phyloP scores from a whole-genome alignment of 768 basidiomycete species.

The Serendipita sp. region DNA sequence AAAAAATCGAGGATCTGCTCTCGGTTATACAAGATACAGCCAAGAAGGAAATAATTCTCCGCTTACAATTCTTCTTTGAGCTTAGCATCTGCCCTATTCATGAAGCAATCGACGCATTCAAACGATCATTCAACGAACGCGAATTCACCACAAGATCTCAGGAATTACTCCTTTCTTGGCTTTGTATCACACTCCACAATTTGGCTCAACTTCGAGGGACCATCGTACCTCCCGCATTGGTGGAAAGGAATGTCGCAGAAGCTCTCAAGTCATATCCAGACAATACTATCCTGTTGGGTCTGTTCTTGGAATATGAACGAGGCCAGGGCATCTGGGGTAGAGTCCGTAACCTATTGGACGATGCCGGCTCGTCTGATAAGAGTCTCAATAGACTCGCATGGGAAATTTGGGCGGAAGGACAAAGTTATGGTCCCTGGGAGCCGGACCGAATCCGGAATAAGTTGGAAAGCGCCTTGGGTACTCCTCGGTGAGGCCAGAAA shows the following conservation, averaged over 20 bases:
- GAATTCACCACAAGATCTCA: conserved; percentile 18
- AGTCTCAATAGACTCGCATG: conserved; percentile 35
- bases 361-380: conserved; percentile 32
- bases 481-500: conserved; percentile 39
- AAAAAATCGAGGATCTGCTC: not conserved
- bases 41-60: not conserved
- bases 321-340: conserved; percentile 68
- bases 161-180: conserved; percentile 38
- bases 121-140: conserved; percentile 15
- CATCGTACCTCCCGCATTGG: conserved; percentile 37
- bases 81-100: conserved; percentile 23
- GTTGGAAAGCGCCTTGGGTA: conserved; percentile 42
- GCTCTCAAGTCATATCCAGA: conserved; percentile 43
- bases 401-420: conserved; percentile 68
- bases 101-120: conserved; percentile 25
- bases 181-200: conserved; percentile 43
- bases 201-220: conserved; percentile 37
- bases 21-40: not conserved
- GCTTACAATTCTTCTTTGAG: not conserved
- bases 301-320: conserved; percentile 62
- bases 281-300: conserved; percentile 54
- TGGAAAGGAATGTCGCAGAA: conserved; percentile 39
- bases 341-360: conserved; percentile 40
- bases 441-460: conserved; percentile 52
- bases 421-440: conserved; percentile 63